Conservation (phyloP, 2,329 filamentous ascomycete genomes). For the Diaporthe australafricana region DNA sequence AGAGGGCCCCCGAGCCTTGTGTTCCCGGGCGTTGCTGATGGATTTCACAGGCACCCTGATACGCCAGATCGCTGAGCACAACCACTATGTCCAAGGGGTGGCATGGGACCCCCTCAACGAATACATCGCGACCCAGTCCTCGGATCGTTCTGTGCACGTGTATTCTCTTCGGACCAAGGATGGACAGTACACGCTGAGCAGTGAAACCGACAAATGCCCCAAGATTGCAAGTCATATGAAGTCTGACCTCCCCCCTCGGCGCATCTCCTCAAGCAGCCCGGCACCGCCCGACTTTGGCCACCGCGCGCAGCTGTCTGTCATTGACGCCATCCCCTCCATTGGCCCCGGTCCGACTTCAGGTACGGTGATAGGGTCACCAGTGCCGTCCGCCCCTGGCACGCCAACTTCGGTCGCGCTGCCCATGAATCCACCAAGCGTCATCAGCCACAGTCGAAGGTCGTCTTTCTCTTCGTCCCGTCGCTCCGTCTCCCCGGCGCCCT, state of each 20-base stretch:
- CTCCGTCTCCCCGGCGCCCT: slow-evolving; percentile 93
- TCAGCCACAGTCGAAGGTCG: slow-evolving; percentile 92
- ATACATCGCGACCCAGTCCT: slow-evolving; percentile 97
- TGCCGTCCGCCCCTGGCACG: slow-evolving; percentile 91
- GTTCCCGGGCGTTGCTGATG: not conserved
- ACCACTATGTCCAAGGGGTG: slow-evolving; percentile 97
- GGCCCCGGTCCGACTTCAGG: slow-evolving; percentile 37
- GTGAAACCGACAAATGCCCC: slow-evolving; percentile 73
- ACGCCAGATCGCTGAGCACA: slow-evolving; percentile 95
- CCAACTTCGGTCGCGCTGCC: slow-evolving; percentile 89
- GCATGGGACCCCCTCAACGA: slow-evolving; percentile 99
- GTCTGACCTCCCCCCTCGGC: slow-evolving; percentile 91
- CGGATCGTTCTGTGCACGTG: slow-evolving; percentile 96
- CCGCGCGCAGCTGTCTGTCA: slow-evolving; percentile 71
- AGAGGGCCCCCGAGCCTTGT: not conserved
- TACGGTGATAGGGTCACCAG: slow-evolving; percentile 79
- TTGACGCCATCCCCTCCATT: slow-evolving; percentile 57
- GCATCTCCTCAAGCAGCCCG: slow-evolving; percentile 92
- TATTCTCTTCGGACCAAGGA: slow-evolving; percentile 97
- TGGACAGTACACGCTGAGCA: slow-evolving; percentile 85
- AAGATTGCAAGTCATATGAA: slow-evolving; percentile 82
- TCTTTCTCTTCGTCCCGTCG: slow-evolving; percentile 88
- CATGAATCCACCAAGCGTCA: slow-evolving; percentile 93
- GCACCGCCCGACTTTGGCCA: slow-evolving; percentile 85
- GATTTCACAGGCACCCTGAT: slow-evolving; percentile 68